Percentiles rank a stretch among this genome's conserved stretches.
Conservation (phyloP, 257 asterid genomes). For the Forsythia viridissima region DNA sequence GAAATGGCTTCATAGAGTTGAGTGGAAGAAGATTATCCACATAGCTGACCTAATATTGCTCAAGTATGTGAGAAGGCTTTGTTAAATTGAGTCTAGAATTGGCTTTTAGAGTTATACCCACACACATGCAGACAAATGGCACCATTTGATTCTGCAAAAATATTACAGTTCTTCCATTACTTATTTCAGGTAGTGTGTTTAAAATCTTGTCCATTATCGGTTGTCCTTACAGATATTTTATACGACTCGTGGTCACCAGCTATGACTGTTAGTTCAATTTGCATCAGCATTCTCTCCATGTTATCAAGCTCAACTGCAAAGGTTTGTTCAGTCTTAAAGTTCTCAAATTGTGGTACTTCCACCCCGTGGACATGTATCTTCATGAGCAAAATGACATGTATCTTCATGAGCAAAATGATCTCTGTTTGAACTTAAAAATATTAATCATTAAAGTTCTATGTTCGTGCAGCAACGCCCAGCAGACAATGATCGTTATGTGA, state of each 20-base stretch:
- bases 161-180: not conserved
- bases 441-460: slow-evolving; percentile 4
- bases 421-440: not conserved
- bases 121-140: not conserved
- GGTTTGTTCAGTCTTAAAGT: slow-evolving; percentile 41
- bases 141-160: not conserved
- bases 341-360: not conserved
- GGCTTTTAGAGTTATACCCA: not conserved
- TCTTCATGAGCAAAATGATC: no score
- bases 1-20: not conserved
- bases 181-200: not conserved
- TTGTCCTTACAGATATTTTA: slow-evolving; percentile 63
- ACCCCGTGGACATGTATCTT: no score
- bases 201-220: not conserved
- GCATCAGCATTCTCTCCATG: slow-evolving; percentile 99
- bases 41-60: not conserved
- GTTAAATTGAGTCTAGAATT: not conserved
- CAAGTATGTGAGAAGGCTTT: not conserved
- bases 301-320: slow-evolving; percentile 88
- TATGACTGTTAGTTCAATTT: slow-evolving; percentile 94
- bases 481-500: slow-evolving; percentile 93
- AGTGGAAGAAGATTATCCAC: not conserved
- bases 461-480: slow-evolving; percentile 85
- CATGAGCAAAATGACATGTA: no score
- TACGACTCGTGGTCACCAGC: slow-evolving; percentile 99